phyloP scores from a whole-genome alignment of 2,329 filamentous ascomycete genomes.

The Pyricularia grisea region DNA sequence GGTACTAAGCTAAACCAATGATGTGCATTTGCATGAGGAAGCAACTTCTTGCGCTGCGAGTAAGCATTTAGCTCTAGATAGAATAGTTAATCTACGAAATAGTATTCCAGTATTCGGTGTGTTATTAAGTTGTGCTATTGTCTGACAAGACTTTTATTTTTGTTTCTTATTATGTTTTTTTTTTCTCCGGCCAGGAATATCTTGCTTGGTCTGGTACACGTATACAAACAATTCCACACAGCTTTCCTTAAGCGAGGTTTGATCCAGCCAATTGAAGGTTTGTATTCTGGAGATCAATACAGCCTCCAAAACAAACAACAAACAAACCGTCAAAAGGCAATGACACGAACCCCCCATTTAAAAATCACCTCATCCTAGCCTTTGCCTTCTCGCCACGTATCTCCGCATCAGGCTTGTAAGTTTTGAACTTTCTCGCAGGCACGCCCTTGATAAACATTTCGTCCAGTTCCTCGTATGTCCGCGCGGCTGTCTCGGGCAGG shows the following conservation, averaged over 20 bases:
- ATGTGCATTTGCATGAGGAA: background rate
- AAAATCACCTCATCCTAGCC: slow-evolving; percentile 12
- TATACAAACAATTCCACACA: background rate
- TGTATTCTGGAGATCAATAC: too few relatives aligned
- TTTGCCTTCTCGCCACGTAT: slow-evolving; percentile 18
- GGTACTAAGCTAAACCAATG: background rate
- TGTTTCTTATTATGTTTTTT: too few relatives aligned
- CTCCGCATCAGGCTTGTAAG: slow-evolving; percentile 5
- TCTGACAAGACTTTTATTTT: too few relatives aligned
- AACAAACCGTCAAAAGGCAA: background rate
- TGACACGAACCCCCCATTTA: background rate
- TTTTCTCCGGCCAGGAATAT: too few relatives aligned
- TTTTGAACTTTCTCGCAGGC: slow-evolving; percentile 11
- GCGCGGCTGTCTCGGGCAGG: slow-evolving; percentile 32
- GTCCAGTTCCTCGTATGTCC: slow-evolving; percentile 38
- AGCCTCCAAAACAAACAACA: background rate
- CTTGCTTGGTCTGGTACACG: background rate
- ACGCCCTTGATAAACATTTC: slow-evolving; percentile 25
- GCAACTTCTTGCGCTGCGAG: background rate
- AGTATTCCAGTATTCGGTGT: too few relatives aligned
- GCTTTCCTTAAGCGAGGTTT: too few relatives aligned
- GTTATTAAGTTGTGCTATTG: too few relatives aligned
- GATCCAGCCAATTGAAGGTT: too few relatives aligned
- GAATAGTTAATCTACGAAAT: too few relatives aligned
- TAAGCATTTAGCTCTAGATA: too few relatives aligned